These are phyloP conservation scores for Stenogyne calaminthoides DNA, from an alignment of 305 asterid genomes.

Conservation along the genomic window DNA sequence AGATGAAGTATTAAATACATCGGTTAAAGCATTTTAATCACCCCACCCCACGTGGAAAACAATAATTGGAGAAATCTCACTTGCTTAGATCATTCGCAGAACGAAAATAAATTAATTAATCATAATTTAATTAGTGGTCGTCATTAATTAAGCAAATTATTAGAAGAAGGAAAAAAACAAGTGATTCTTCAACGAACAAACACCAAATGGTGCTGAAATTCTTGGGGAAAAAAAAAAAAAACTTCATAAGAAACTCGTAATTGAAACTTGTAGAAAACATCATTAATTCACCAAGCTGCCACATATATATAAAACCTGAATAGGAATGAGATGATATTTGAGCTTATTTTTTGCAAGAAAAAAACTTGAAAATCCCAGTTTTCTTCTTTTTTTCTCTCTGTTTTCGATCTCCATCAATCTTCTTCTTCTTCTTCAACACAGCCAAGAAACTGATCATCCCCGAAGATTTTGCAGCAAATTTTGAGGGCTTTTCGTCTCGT, in stretches of 20 bases:
- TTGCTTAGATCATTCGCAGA: not conserved
- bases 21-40: not conserved
- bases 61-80: constrained; percentile 20
- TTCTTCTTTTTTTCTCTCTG: constrained; percentile 31
- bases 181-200: constrained; percentile 10
- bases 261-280: not conserved
- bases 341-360: constrained; percentile 34
- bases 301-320: not conserved
- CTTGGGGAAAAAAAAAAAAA: constrained; percentile 5
- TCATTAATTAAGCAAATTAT: not conserved
- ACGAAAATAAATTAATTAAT: not conserved
- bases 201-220: not conserved
- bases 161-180: not conserved
- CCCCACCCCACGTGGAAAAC: constrained; percentile 1
- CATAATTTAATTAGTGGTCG: not conserved
- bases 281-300: too few species aligned
- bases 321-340: not conserved
- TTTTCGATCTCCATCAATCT: constrained; percentile 30
- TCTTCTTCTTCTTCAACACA: constrained; percentile 28
- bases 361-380: constrained; percentile 29
- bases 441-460: constrained; percentile 27
- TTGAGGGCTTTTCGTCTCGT: not conserved
- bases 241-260: not conserved
- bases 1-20: too few species aligned
- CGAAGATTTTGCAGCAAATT: constrained; percentile 22